Percentiles rank a stretch among this genome's conserved stretches.
Evolutionary conservation across 176 grass and related monocot genomes (phyloP).

Genomic region (Triticum timopheevii): DNA sequence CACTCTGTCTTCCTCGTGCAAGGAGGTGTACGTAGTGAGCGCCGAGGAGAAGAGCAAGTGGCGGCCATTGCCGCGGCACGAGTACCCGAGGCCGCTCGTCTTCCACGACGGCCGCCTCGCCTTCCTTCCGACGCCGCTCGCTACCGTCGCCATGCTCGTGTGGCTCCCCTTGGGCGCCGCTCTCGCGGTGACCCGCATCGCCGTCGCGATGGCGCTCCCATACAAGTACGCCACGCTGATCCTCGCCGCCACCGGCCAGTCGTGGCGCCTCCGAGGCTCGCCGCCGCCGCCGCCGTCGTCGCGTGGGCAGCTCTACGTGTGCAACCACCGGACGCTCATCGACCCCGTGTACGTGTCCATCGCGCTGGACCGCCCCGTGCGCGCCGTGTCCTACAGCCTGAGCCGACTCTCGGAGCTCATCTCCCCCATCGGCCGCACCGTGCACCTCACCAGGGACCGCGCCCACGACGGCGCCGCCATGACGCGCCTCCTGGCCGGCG

Average conservation of each 20-base stretch:
- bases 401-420: constrained; percentile 56
- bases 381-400: constrained; percentile 69
- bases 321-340: constrained; percentile 86
- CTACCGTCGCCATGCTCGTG: constrained; percentile 48
- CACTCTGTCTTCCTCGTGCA: constrained; percentile 42
- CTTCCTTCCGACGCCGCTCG: constrained; percentile 52
- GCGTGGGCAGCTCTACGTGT: constrained; percentile 50
- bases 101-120: constrained; percentile 82
- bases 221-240: constrained; percentile 46
- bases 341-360: constrained; percentile 79
- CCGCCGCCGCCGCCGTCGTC: background rate
- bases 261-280: constrained; percentile 40
- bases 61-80: constrained; percentile 20
- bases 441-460: constrained; percentile 50
- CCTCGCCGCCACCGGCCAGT: constrained; percentile 42
- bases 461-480: constrained; percentile 50
- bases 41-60: constrained; percentile 57
- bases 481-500: constrained; percentile 34
- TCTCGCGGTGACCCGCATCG: constrained; percentile 29
- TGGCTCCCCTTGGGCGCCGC: constrained; percentile 52
- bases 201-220: constrained; percentile 29
- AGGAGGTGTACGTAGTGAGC: constrained; percentile 58
- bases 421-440: constrained; percentile 56
- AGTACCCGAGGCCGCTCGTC: constrained; percentile 47
- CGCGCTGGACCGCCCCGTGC: constrained; percentile 40